Percentiles rank a stretch among this genome's conserved stretches.
Conservation (phyloP, 257 asterid genomes). For the Solanum pimpinellifolium region DNA sequence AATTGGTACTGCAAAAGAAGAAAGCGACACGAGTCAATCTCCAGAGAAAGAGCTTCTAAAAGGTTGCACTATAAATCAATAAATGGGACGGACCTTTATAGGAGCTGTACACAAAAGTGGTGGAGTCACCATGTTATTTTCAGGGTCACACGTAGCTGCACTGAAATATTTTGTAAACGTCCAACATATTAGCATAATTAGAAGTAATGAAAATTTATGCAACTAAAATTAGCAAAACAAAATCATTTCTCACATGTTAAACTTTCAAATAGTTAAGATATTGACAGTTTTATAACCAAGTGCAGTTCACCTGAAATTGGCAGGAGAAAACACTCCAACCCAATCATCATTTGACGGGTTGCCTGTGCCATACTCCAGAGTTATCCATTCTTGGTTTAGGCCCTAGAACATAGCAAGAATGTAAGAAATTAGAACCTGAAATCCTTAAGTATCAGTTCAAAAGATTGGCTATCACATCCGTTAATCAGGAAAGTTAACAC, state of each 20-base stretch:
- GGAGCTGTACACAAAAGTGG: slow-evolving; percentile 87
- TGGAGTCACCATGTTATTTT: slow-evolving; percentile 44
- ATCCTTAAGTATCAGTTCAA: background rate
- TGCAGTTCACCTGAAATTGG: slow-evolving; percentile 59
- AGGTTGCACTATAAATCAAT: background rate
- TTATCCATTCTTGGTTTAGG: slow-evolving; percentile 56
- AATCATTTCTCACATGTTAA: background rate
- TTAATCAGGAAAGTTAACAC: background rate
- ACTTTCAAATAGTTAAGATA: background rate
- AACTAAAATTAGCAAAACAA: background rate
- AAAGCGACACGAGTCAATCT: background rate
- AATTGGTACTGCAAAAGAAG: slow-evolving; percentile 61
- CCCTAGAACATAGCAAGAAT: slow-evolving; percentile 19
- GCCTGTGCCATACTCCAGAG: slow-evolving; percentile 37
- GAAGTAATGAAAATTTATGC: background rate
- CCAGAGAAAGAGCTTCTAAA: background rate
- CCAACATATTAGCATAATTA: background rate
- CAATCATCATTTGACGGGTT: slow-evolving; percentile 67
- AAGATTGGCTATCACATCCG: background rate
- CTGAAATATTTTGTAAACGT: slow-evolving; percentile 21
- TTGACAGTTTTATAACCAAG: background rate
- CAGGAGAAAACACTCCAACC: slow-evolving; percentile 97
- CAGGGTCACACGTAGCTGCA: slow-evolving; percentile 60
- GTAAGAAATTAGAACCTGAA: background rate
- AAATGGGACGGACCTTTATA: slow-evolving; percentile 48